These are phyloP conservation scores for Nematocida major DNA, from an alignment of 371 early-diverging fungal species.

Conservation along the genomic window DNA sequence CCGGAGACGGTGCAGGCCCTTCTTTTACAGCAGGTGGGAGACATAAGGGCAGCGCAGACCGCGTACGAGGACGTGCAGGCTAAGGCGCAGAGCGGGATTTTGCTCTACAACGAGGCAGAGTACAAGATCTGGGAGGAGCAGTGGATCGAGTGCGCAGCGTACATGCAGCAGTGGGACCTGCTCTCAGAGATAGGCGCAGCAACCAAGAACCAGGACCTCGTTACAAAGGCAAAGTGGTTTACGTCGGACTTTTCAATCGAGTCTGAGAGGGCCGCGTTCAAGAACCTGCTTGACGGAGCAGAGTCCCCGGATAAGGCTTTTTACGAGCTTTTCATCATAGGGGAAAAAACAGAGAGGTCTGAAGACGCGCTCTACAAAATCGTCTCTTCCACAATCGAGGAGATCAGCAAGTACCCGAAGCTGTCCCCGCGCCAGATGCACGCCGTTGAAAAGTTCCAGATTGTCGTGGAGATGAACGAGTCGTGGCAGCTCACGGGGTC, in stretches of 20 bases:
- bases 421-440: conserved; percentile 11
- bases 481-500: conserved; percentile 46
- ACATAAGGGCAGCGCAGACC: conserved; percentile 81
- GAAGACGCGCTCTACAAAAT: conserved; percentile 43
- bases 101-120: conserved; percentile 87
- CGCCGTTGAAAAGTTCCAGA: conserved; percentile 48
- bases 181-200: conserved; percentile 79
- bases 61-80: conserved; percentile 83
- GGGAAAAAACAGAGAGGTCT: conserved; percentile 30
- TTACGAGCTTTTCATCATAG: conserved; percentile 44
- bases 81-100: conserved; percentile 68
- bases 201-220: conserved; percentile 68
- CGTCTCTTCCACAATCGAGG: conserved; percentile 37
- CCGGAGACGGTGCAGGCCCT: conserved; percentile 87
- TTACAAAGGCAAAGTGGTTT: conserved; percentile 46
- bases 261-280: conserved; percentile 28
- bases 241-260: conserved; percentile 50
- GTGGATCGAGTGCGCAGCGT: conserved; percentile 80
- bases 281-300: conserved; percentile 29
- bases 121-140: conserved; percentile 90
- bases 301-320: conserved; percentile 18
- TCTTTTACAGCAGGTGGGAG: conserved; percentile 80
- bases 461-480: conserved; percentile 61
- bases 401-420: conserved; percentile 37
- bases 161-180: conserved; percentile 95